Conservation (phyloP, 2,329 filamentous ascomycete genomes). For the Diaporthe citri region DNA sequence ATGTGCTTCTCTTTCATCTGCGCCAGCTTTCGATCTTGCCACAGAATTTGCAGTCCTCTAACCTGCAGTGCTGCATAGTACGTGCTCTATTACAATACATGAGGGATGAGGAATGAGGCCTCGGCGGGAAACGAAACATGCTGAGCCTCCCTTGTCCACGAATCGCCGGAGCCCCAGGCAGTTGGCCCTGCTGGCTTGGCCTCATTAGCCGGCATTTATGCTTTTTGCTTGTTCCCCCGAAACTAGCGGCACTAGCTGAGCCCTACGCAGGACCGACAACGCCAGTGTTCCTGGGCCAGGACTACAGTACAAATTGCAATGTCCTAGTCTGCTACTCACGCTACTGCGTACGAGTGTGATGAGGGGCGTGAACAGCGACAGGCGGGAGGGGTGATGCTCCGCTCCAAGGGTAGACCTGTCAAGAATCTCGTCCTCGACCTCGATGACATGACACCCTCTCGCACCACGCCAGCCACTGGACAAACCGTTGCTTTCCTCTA, state of each 20-base stretch:
- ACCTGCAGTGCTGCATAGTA: neutral
- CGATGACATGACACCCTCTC: constrained; percentile 24
- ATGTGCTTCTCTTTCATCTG: neutral
- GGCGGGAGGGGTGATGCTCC: neutral
- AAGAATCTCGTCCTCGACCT: neutral
- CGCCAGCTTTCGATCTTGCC: neutral
- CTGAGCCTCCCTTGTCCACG: constrained; percentile 21
- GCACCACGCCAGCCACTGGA: neutral
- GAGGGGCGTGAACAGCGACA: constrained; percentile 19
- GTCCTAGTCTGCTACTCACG: neutral
- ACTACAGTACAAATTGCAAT: neutral
- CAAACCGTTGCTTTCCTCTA: constrained; percentile 5
- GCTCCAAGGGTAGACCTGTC: constrained; percentile 3
- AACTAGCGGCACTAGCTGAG: constrained; percentile 32
- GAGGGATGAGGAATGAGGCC: neutral
- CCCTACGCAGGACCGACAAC: constrained; percentile 15
- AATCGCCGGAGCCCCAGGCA: constrained; percentile 14
- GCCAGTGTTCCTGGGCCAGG: constrained; percentile 2
- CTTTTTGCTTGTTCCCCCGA: constrained; percentile 19
- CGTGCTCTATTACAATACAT: neutral
- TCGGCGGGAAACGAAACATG: constrained; percentile 24
- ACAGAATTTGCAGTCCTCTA: neutral
- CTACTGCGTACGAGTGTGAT: neutral
- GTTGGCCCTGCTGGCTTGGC: constrained; percentile 26
- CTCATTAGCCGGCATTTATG: constrained; percentile 29